Evolutionary conservation across 805 yeast genomes (phyloP).

Genomic region (Kodamaea sagamina): DNA sequence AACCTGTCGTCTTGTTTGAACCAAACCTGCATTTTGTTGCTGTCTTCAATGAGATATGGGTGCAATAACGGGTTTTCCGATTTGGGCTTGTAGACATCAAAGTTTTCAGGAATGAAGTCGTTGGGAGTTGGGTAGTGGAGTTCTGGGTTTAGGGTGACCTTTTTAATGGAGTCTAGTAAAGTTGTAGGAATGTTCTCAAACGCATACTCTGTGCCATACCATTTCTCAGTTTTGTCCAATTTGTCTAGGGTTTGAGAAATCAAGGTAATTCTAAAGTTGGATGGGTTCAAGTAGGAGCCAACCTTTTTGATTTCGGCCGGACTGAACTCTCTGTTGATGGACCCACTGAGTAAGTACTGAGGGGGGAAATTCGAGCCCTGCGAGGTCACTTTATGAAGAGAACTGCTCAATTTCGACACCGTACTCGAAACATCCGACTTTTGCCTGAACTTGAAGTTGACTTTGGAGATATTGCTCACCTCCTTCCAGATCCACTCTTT

Average conservation of each 20-base stretch:
- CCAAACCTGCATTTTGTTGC: slow-evolving; percentile 67
- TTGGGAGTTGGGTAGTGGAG: slow-evolving; percentile 72
- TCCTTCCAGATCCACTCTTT: slow-evolving; percentile 83
- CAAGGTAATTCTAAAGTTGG: slow-evolving; percentile 64
- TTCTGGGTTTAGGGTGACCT: slow-evolving; percentile 27
- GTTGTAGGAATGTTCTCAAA: slow-evolving; percentile 45
- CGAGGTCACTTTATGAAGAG: slow-evolving; percentile 49
- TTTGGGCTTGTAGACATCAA: slow-evolving; percentile 54
- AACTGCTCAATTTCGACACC: slow-evolving; percentile 65
- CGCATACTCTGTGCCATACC: slow-evolving; percentile 89
- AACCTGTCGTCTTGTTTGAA: slow-evolving; percentile 87
- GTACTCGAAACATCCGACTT: slow-evolving; percentile 72
- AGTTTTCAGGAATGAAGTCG: slow-evolving; percentile 79
- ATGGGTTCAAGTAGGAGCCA: slow-evolving; percentile 50
- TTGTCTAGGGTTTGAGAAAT: slow-evolving; percentile 50
- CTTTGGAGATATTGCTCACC: slow-evolving; percentile 62
- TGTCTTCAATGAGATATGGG: slow-evolving; percentile 62
- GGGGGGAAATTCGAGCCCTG: slow-evolving; percentile 52
- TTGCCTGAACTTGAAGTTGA: slow-evolving; percentile 78
- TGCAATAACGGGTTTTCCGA: slow-evolving; percentile 42
- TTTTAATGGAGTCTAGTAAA: slow-evolving; percentile 35
- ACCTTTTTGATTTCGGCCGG: slow-evolving; percentile 53
- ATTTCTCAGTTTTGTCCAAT: slow-evolving; percentile 59
- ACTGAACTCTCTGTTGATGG: slow-evolving; percentile 60
- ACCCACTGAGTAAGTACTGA: slow-evolving; percentile 57